Percentiles rank a stretch among this genome's conserved stretches.
phyloP scores from a whole-genome alignment of 352 stramenopile genomes.

The Globisporangium solare region DNA sequence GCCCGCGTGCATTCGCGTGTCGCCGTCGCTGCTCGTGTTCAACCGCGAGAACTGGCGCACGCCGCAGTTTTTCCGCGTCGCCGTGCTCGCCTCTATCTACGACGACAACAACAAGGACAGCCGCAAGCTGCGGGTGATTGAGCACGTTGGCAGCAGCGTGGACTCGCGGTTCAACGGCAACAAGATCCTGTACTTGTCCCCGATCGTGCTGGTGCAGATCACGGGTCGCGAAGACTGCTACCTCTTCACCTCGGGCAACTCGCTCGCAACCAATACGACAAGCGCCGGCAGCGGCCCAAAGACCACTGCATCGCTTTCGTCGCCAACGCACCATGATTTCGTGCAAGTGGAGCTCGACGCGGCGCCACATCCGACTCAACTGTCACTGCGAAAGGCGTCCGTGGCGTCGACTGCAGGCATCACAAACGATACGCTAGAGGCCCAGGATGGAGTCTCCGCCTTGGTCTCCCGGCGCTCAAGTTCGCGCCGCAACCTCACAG shows the following conservation, averaged over 20 bases:
- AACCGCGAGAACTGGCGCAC: slow-evolving; percentile 36
- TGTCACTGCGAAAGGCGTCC: no score
- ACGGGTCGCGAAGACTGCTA: slow-evolving; percentile 36
- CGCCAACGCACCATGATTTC: slow-evolving; percentile 31
- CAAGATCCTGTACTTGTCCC: slow-evolving; percentile 29
- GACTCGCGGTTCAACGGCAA: slow-evolving; percentile 47
- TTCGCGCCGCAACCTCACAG: slow-evolving; percentile 10
- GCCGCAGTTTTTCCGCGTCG: slow-evolving; percentile 48
- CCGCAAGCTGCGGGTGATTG: slow-evolving; percentile 29
- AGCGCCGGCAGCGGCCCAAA: no score
- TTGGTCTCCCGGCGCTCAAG: neutral
- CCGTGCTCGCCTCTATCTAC: slow-evolving; percentile 24
- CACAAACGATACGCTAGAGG: no score
- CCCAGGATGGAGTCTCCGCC: no score
- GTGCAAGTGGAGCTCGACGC: slow-evolving; percentile 26
- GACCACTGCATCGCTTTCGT: slow-evolving; percentile 1
- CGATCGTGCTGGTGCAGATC: slow-evolving; percentile 37
- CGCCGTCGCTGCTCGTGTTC: slow-evolving; percentile 46
- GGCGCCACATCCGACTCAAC: no score
- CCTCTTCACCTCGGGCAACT: slow-evolving; percentile 28
- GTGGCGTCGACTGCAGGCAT: no score
- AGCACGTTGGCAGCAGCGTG: slow-evolving; percentile 42
- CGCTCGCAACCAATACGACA: neutral
- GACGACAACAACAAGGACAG: slow-evolving; percentile 21
- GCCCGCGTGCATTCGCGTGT: slow-evolving; percentile 42